A percentile compares a stretch with the other conserved stretches of the same genome.
phyloP scores from a whole-genome alignment of 441 rosid genomes.

The Populus hybrid region DNA sequence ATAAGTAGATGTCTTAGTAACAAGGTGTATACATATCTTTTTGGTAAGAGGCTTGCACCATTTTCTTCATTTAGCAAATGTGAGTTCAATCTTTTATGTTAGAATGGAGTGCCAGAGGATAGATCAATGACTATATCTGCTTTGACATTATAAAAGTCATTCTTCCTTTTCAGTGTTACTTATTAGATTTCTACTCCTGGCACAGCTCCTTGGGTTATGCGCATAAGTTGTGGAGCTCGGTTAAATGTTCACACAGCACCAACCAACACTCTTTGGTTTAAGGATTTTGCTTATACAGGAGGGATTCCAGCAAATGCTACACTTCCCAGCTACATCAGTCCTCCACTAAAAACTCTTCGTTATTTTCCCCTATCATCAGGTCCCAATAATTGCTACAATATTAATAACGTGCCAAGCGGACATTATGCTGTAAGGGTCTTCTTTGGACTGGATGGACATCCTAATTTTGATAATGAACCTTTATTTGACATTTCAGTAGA shows the following conservation, averaged over 20 bases:
- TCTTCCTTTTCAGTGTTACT: slow-evolving; percentile 1
- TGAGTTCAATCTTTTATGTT: not conserved
- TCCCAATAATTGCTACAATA: slow-evolving; percentile 80
- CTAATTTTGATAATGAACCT: slow-evolving; percentile 68
- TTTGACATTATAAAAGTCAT: slow-evolving; percentile 9
- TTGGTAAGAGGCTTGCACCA: not conserved
- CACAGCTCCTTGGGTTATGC: slow-evolving; percentile 82
- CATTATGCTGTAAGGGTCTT: slow-evolving; percentile 81
- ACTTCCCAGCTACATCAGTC: slow-evolving; percentile 53
- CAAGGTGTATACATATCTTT: not conserved
- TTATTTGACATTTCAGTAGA: slow-evolving; percentile 83
- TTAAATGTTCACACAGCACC: slow-evolving; percentile 56
- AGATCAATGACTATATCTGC: not conserved
- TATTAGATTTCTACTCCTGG: slow-evolving; percentile 15
- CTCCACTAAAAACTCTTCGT: slow-evolving; percentile 69
- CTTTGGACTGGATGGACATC: slow-evolving; percentile 51
- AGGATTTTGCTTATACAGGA: slow-evolving; percentile 91
- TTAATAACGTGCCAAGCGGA: slow-evolving; percentile 66
- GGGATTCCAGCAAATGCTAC: no score
- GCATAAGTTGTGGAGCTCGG: slow-evolving; percentile 92
- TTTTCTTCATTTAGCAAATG: not conserved
- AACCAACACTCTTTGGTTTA: slow-evolving; percentile 79
- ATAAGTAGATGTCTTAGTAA: not conserved
- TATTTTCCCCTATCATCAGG: slow-evolving; percentile 89
- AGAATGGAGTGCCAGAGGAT: not conserved